Conservation (phyloP, 768 basidiomycete species). For the Tulasnella sp. region DNA sequence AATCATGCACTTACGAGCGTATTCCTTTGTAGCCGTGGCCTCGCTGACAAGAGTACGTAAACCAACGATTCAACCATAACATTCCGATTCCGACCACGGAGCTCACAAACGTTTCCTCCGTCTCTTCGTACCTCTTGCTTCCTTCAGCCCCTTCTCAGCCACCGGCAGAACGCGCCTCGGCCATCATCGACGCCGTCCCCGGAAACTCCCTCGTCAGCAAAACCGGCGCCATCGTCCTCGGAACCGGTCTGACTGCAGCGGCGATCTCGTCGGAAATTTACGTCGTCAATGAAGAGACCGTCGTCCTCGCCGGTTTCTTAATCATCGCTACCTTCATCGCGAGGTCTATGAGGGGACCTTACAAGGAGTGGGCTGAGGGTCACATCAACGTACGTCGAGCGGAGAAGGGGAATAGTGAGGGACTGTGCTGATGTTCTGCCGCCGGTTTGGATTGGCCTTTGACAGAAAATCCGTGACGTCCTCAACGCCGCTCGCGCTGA, state of each 20-base stretch:
- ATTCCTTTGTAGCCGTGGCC: slow-evolving; percentile 5
- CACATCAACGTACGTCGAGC: slow-evolving; percentile 48
- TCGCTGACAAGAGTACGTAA: slow-evolving; percentile 13
- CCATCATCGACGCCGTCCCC: slow-evolving; percentile 83
- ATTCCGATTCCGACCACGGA: neutral
- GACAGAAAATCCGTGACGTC: slow-evolving; percentile 52
- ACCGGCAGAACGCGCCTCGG: slow-evolving; percentile 76
- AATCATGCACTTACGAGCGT: neutral
- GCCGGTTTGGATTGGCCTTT: neutral
- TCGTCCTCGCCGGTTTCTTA: slow-evolving; percentile 72
- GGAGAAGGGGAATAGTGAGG: too few relatives aligned
- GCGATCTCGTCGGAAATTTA: slow-evolving; percentile 97
- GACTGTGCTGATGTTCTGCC: neutral
- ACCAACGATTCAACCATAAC: neutral
- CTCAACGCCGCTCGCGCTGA: slow-evolving; percentile 72
- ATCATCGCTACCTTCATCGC: slow-evolving; percentile 75
- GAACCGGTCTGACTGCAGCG: slow-evolving; percentile 76
- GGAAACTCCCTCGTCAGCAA: slow-evolving; percentile 74
- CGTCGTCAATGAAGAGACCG: slow-evolving; percentile 93
- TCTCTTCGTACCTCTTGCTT: neutral
- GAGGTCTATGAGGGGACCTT: slow-evolving; percentile 73
- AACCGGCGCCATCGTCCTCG: slow-evolving; percentile 84
- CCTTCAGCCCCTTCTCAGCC: slow-evolving; percentile 30
- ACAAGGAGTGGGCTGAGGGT: slow-evolving; percentile 82
- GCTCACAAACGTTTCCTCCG: neutral